A percentile compares a stretch with the other conserved stretches of the same genome.
These are phyloP conservation scores for Fusarium subtropicale DNA, from an alignment of 2,329 filamentous ascomycete species.

Conservation along the genomic window DNA sequence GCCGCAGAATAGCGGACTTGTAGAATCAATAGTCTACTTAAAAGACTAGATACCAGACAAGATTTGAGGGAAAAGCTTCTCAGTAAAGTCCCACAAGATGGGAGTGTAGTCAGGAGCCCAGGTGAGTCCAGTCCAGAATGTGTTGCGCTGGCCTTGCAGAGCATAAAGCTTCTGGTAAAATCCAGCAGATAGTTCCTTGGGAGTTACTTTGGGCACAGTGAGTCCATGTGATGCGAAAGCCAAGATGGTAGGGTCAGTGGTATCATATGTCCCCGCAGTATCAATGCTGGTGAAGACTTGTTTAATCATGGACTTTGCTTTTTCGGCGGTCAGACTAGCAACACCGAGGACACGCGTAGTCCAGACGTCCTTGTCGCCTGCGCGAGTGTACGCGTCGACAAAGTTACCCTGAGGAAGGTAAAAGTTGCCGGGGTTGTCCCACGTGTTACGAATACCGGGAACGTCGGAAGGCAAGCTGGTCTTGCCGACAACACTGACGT, in stretches of 20 bases:
- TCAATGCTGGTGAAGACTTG: slow-evolving; percentile 7
- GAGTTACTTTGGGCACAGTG: slow-evolving; percentile 42
- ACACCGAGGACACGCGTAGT: slow-evolving; percentile 25
- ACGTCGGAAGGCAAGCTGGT: slow-evolving; percentile 19
- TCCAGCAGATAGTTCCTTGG: slow-evolving; percentile 47
- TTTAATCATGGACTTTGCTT: slow-evolving; percentile 11
- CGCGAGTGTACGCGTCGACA: slow-evolving; percentile 16
- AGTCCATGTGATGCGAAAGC: slow-evolving; percentile 37
- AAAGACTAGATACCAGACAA: not conserved
- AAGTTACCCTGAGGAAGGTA: slow-evolving; percentile 26
- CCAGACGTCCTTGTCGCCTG: not conserved
- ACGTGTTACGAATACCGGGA: slow-evolving; percentile 22
- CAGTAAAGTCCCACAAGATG: slow-evolving; percentile 44
- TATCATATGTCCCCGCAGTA: slow-evolving; percentile 14
- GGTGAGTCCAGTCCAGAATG: slow-evolving; percentile 52
- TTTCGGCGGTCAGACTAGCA: not conserved
- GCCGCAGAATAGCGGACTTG: too few relatives aligned
- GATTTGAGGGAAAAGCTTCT: slow-evolving; percentile 28
- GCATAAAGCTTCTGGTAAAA: slow-evolving; percentile 52
- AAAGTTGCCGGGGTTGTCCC: slow-evolving; percentile 8
- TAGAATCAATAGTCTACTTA: too few relatives aligned
- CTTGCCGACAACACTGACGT: slow-evolving; percentile 41
- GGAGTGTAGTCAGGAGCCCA: slow-evolving; percentile 44
- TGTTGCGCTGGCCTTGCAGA: slow-evolving; percentile 52
- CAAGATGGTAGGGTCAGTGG: slow-evolving; percentile 17